Base-by-base conservation (phyloP, 2,329 filamentous ascomycete genomes). In the Plectosphaerella plurivora region DNA sequence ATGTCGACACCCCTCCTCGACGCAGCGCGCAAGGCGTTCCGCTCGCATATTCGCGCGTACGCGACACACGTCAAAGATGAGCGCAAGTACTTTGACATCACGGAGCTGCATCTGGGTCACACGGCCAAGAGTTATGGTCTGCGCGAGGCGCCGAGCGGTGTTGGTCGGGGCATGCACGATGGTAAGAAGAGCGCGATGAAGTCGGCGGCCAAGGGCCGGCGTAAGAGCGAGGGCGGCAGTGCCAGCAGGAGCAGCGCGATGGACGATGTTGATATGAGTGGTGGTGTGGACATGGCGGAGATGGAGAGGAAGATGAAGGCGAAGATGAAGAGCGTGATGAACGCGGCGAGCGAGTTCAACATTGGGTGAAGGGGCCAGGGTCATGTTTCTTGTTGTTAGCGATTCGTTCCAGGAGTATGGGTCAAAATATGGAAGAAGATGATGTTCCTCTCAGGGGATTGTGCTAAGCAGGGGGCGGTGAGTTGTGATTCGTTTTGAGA, bases 1-100 rank as follows among this genome's bases (percentile, higher is more conserved):
- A 51, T 47, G 5, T 41, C 36, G 68, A 83, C 36, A 81, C 87
- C 51, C 73, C 82, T 88, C 39, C 81, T 96, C 5, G 91, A 96
- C 61, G 81, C 91, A 62, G 93, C 89, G 0, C 83, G 91, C 18
- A 84, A 89, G 59, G 94, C 87, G 0, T 99, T 89, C 73, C 91
- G 95, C 65, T 94, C 89, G 49, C 92, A 97, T 64, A 87, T 99
- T 51, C 82, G 94, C 51, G 94, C 94, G 1, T 99, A 99, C 67
- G 91, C 94, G 3, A 99, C 94, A 0, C 94, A 99, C 69, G 83
- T 93, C 25, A 86, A 89, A 28, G 86, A 87, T 44, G 94, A 99
- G 73, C 81, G 94, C 50, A 76, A 77, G 50, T 92, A 88, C 66
- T 99, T 99, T 68, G 89, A 97, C 68, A 95, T 97, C 69, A 91